Conservation (phyloP, 345 rosid species). For the Barbarea vulgaris region DNA sequence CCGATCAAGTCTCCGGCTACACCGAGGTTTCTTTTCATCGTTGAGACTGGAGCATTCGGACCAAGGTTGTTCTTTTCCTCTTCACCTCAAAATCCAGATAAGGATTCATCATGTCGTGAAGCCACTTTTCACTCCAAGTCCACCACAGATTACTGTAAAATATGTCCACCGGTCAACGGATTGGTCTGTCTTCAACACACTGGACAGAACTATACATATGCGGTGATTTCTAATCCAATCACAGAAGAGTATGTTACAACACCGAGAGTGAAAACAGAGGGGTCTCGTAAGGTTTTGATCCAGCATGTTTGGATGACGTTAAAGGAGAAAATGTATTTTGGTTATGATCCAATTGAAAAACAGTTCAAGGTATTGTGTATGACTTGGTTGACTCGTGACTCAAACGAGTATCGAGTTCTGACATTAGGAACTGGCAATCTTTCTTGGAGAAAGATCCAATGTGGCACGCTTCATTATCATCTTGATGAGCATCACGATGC, state of each 20-base stretch:
- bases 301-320: too few species aligned
- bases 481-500: background rate
- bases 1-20: background rate
- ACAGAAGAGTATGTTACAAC: background rate
- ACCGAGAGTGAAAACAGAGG: background rate
- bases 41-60: background rate
- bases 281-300: too few species aligned
- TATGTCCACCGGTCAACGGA: background rate
- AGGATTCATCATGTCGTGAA: too few species aligned
- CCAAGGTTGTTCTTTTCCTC: background rate
- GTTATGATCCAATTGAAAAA: slow-evolving; percentile 13
- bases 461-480: background rate
- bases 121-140: too few species aligned
- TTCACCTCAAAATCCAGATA: background rate
- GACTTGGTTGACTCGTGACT: background rate
- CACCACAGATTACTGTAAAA: background rate
- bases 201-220: background rate
- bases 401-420: background rate
- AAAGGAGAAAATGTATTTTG: background rate
- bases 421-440: background rate
- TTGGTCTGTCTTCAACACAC: background rate
- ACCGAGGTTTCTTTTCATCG: background rate
- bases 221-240: slow-evolving; percentile 3
- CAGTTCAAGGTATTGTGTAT: background rate
- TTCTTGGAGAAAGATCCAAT: background rate